Base-by-base conservation (phyloP, 768 basidiomycete species). In the Lactarius sanguifluus region DNA sequence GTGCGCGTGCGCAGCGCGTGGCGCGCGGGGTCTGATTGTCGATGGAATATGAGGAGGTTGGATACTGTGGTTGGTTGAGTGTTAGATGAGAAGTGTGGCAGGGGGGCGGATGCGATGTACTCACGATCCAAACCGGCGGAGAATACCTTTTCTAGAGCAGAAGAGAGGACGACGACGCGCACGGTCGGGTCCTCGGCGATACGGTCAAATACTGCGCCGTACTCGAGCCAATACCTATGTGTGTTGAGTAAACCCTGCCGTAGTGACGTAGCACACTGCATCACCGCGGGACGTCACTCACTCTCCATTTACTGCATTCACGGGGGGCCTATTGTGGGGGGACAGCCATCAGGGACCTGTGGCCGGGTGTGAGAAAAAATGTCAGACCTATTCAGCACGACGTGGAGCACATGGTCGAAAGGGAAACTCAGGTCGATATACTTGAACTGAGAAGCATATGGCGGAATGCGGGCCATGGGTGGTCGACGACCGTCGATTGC, bases 71-170 rank as follows among this genome's bases (percentile, higher is more conserved):
- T 40, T 16, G 38, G 62, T 7, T 13, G 5, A 40, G 38, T 8
- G 60, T 54, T 8, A 18, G 13, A 28, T 30, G 20, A n/a, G 16
- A 7, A 28, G 9, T 12, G 20, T 23, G 20, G 5, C 2, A 0
- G 0, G 34, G 0, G 56, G 23, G 15, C 32, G 30, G 32, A 36
- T 8, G 28, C n/a, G 43, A 50, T 5, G 25, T 36, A 71, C 83
- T 69, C 69, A 92, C 94, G 73, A 74, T 96, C 94, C 7, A 96
- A 75, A 0, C 95, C 94, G 1, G 92, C 94, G 0, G 89, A 90
- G 74, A 94, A 96, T 5, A 86, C 75, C 74, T 90, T 92, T 0
- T 87, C 85, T 2, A 89, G 73, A 2, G 78, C 79, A 0, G 92
- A 93, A 0, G 88, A 85, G 0, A 96, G 77, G 0, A 96, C 90